Conservation (phyloP, 352 stramenopile species). For the Peronospora tabacina region DNA sequence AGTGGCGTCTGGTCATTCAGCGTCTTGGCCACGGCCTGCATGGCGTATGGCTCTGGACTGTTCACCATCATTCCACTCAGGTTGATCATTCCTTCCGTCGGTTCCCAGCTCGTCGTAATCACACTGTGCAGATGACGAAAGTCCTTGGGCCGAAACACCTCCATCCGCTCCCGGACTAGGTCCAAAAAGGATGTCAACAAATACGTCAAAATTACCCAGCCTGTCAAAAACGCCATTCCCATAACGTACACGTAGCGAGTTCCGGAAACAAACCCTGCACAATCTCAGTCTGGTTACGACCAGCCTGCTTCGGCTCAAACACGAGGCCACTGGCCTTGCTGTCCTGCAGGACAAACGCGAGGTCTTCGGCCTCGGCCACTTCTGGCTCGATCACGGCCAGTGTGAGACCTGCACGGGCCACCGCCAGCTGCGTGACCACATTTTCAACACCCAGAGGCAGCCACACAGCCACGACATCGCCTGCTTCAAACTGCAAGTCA, state of each 20-base stretch:
- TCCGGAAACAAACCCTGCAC: constrained; percentile 69
- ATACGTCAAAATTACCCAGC: not conserved
- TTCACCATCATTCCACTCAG: constrained; percentile 82
- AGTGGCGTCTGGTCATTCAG: constrained; percentile 67
- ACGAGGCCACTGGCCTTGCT: constrained; percentile 67
- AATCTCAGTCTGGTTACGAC: constrained; percentile 66
- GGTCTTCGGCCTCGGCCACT: constrained; percentile 59
- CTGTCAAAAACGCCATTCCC: not conserved
- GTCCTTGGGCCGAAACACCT: constrained; percentile 70
- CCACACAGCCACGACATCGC: constrained; percentile 78
- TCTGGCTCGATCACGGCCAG: constrained; percentile 74
- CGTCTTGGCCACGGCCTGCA: constrained; percentile 49
- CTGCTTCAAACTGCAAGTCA: constrained; percentile 58
- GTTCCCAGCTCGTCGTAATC: constrained; percentile 76
- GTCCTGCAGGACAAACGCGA: constrained; percentile 81
- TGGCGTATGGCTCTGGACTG: constrained; percentile 53
- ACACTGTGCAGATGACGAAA: constrained; percentile 79
- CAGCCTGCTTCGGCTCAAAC: constrained; percentile 77
- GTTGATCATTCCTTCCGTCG: constrained; percentile 62
- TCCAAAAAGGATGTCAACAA: not conserved
- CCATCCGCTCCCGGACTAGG: constrained; percentile 42
- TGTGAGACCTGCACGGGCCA: constrained; percentile 76
- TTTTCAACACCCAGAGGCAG: constrained; percentile 80
- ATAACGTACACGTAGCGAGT: constrained; percentile 66
- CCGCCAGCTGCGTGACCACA: constrained; percentile 74